Evolutionary conservation across 139 green algal species (phyloP).

Genomic region (Penium margaritaceum): DNA sequence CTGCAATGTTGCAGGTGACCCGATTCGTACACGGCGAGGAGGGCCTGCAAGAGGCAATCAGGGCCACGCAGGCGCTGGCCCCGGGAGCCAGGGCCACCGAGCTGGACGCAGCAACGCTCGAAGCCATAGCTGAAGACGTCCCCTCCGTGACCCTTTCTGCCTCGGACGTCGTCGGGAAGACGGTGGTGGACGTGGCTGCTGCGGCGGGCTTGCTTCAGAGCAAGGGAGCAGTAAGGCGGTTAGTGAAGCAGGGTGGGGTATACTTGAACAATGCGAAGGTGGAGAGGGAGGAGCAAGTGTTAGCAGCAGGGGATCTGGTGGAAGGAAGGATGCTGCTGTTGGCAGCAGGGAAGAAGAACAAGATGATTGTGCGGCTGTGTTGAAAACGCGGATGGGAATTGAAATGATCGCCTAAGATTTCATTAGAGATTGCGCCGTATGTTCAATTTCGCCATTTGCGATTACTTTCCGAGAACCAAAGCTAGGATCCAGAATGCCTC

Average conservation of each 20-base stretch:
- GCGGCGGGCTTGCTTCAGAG: conserved; percentile 67
- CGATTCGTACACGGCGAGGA: conserved; percentile 90
- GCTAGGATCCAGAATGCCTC: too few relatives aligned
- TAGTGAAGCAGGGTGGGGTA: conserved; percentile 71
- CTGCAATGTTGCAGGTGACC: conserved; percentile 61
- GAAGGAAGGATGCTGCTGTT: conserved; percentile 81
- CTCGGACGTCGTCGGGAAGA: conserved; percentile 54
- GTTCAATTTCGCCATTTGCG: too few relatives aligned
- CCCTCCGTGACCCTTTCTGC: conserved; percentile 58
- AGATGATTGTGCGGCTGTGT: too few relatives aligned
- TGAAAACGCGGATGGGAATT: too few relatives aligned
- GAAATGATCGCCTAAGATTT: too few relatives aligned
- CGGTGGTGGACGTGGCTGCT: conserved; percentile 75
- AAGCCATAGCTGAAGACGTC: conserved; percentile 50
- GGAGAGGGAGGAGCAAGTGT: conserved; percentile 6
- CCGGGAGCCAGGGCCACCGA: conserved; percentile 69
- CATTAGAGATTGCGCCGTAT: too few relatives aligned
- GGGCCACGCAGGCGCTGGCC: conserved; percentile 68
- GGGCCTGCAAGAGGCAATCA: conserved; percentile 76
- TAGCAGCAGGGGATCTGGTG: conserved; percentile 66
- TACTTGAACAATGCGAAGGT: conserved; percentile 92
- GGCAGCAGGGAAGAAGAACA: conserved; percentile 96
- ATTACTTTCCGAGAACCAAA: too few relatives aligned
- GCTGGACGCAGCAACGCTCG: conserved; percentile 57
- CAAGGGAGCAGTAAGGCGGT: conserved; percentile 71